Conservation (phyloP, 768 basidiomycete species). For the Boletus insuetus region DNA sequence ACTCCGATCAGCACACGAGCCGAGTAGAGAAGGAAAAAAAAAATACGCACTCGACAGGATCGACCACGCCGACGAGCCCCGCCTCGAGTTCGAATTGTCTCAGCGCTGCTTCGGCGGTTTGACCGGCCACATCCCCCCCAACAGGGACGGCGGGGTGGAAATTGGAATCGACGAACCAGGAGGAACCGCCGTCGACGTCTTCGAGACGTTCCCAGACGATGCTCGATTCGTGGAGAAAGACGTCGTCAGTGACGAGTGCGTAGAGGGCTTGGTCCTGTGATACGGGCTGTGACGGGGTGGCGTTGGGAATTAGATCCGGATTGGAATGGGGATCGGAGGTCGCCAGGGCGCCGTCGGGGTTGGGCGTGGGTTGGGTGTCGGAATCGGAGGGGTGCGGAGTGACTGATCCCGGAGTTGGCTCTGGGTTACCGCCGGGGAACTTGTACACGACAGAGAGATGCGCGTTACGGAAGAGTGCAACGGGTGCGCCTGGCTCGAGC, state of each 20-base stretch:
- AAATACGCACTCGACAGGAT: slow-evolving; percentile 60
- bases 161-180: slow-evolving; percentile 74
- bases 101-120: slow-evolving; percentile 61
- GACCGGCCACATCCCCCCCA: slow-evolving; percentile 80
- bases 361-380: neutral
- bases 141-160: slow-evolving; percentile 63
- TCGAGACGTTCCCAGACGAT: slow-evolving; percentile 91
- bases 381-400: neutral
- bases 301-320: neutral
- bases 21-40: neutral
- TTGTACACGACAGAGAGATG: slow-evolving; percentile 89
- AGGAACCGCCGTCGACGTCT: slow-evolving; percentile 78
- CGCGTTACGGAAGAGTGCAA: slow-evolving; percentile 89
- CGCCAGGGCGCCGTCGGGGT: neutral
- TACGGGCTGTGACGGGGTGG: neutral
- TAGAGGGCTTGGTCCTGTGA: slow-evolving; percentile 54
- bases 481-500: slow-evolving; percentile 52
- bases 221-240: slow-evolving; percentile 71
- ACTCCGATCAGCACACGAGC: neutral
- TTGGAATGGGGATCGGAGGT: too few species aligned
- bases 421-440: slow-evolving; percentile 16
- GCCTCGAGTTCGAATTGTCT: slow-evolving; percentile 47
- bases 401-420: neutral
- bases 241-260: slow-evolving; percentile 81
- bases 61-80: slow-evolving; percentile 35